Percentiles rank a stretch among this genome's conserved stretches.
Conservation (phyloP, 2,329 filamentous ascomycete species). For the Orbilia blumenaviensis region DNA sequence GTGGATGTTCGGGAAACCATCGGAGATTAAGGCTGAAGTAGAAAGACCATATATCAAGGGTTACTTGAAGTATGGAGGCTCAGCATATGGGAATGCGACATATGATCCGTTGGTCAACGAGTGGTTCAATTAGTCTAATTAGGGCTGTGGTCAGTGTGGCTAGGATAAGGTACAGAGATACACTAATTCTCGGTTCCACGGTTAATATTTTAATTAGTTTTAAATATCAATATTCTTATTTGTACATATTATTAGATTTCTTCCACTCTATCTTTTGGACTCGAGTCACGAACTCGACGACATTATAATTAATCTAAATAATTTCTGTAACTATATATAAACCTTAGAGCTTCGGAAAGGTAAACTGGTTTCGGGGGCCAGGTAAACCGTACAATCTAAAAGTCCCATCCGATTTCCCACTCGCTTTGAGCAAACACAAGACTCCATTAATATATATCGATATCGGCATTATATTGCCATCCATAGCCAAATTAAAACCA, state of each 20-base stretch:
- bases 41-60: conserved; percentile 61
- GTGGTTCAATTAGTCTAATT: conserved; percentile 1
- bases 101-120: conserved; percentile 59
- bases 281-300: too few relatives aligned
- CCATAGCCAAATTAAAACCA: too few relatives aligned
- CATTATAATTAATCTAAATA: not conserved
- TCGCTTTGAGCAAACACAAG: too few relatives aligned
- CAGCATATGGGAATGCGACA: conserved; percentile 63
- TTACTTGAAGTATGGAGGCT: conserved; percentile 64
- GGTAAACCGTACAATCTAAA: too few relatives aligned
- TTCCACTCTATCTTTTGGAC: too few relatives aligned
- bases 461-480: too few relatives aligned
- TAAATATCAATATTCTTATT: not conserved
- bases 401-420: too few relatives aligned
- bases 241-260: not conserved
- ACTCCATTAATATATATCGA: too few relatives aligned
- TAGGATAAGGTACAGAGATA: not conserved
- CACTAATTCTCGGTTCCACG: too few relatives aligned
- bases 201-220: too few relatives aligned
- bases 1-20: conserved; percentile 62
- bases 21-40: conserved; percentile 60
- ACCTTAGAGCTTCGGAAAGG: too few relatives aligned
- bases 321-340: not conserved
- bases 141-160: not conserved
- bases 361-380: too few relatives aligned